phyloP scores from a whole-genome alignment of 768 basidiomycete genomes.

The Calocera viscosa region DNA sequence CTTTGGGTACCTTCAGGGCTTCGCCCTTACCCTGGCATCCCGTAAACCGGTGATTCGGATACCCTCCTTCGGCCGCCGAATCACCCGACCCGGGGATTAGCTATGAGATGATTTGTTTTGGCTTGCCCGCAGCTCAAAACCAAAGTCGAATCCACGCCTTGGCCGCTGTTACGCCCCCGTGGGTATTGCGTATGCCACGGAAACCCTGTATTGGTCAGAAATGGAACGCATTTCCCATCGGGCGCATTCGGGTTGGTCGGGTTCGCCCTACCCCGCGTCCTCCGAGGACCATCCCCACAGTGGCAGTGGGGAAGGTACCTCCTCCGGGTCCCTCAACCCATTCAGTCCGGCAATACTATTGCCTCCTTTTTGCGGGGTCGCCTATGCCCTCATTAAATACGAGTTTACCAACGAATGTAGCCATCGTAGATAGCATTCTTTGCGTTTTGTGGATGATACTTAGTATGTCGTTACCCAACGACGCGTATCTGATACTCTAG shows the following conservation, averaged over 20 bases:
- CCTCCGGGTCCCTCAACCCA: neutral
- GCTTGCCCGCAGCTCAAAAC: neutral
- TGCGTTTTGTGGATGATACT: too few relatives aligned
- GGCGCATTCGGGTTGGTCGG: neutral
- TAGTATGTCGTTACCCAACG: too few relatives aligned
- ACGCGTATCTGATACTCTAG: neutral
- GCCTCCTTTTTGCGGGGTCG: too few relatives aligned
- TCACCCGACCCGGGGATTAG: neutral
- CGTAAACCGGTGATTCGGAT: conserved; percentile 6
- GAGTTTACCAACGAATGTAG: too few relatives aligned
- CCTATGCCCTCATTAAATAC: too few relatives aligned
- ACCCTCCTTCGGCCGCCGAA: neutral
- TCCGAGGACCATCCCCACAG: conserved; percentile 5
- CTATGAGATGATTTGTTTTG: neutral
- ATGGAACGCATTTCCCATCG: conserved; percentile 5
- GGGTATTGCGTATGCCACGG: neutral
- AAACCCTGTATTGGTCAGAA: neutral
- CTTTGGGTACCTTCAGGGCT: neutral
- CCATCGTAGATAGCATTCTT: too few relatives aligned
- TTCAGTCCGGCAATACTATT: neutral
- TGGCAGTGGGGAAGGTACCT: neutral
- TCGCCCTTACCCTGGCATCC: neutral
- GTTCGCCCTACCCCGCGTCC: neutral
- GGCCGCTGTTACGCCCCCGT: neutral
- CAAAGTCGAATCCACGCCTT: neutral